Evolutionary conservation across 345 rosid species (phyloP).

Genomic region (Mangifera indica): DNA sequence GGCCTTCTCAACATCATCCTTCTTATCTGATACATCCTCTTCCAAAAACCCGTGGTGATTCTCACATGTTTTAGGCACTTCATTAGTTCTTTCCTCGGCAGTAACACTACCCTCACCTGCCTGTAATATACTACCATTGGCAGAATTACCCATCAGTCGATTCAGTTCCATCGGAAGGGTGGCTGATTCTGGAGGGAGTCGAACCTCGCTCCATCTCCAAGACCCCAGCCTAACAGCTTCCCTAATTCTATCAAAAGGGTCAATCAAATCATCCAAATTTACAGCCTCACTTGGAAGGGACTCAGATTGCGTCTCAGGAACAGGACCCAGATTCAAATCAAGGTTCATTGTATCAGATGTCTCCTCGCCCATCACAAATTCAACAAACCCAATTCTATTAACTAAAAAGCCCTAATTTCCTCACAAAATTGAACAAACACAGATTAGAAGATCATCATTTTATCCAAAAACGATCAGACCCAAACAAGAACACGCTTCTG

Average conservation of each 20-base stretch:
- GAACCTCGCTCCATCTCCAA: slow-evolving; percentile 57
- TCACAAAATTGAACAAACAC: slow-evolving; percentile 11
- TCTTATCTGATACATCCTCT: slow-evolving; percentile 49
- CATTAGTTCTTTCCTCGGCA: slow-evolving; percentile 67
- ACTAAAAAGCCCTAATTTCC: slow-evolving; percentile 20
- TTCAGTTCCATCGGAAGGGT: slow-evolving; percentile 56
- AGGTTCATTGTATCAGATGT: slow-evolving; percentile 85
- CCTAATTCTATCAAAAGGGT: slow-evolving; percentile 48
- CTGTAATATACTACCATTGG: slow-evolving; percentile 50
- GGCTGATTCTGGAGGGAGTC: slow-evolving; percentile 43
- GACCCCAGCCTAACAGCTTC: slow-evolving; percentile 63
- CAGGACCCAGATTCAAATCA: slow-evolving; percentile 92
- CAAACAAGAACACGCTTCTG: slow-evolving; percentile 8
- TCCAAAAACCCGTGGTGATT: slow-evolving; percentile 59
- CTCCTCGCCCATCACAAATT: slow-evolving; percentile 63
- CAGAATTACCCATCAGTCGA: slow-evolving; percentile 52
- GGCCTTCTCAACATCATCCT: slow-evolving; percentile 55
- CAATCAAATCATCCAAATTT: slow-evolving; percentile 64
- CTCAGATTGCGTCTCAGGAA: slow-evolving; percentile 61
- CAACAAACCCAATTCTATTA: slow-evolving; percentile 10
- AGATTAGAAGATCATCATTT: background rate
- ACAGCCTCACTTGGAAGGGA: slow-evolving; percentile 40
- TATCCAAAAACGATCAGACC: background rate
- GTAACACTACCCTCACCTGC: slow-evolving; percentile 87
- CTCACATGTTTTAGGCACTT: slow-evolving; percentile 63